A percentile compares a stretch with the other conserved stretches of the same genome.
These are phyloP conservation scores for Acanthamoeba royreba DNA, from an alignment of 208 protist genomes.

Conservation along the genomic window DNA sequence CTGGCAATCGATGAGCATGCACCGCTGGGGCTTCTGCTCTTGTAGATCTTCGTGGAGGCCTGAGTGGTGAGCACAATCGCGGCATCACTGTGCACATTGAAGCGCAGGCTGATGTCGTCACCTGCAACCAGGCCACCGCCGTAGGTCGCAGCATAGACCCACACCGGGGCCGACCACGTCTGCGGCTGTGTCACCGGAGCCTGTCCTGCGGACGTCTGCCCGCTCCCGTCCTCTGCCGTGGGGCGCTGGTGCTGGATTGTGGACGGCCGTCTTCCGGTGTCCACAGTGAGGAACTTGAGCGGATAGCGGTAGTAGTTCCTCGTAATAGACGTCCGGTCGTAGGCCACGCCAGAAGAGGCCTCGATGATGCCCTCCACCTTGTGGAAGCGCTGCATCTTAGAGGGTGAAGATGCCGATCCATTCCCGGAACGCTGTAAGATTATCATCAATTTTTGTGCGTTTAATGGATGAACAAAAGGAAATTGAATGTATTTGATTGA, in stretches of 20 bases:
- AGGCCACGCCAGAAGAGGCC: background rate
- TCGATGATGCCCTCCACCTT: background rate
- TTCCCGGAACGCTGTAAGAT: no score
- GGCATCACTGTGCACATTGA: background rate
- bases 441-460: no score
- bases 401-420: no score
- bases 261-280: background rate
- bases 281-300: background rate
- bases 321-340: background rate
- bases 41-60: slow-evolving; percentile 12
- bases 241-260: no score
- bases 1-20: background rate
- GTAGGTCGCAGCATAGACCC: background rate
- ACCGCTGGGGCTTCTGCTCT: background rate
- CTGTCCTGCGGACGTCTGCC: background rate
- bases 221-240: background rate
- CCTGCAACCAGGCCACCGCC: background rate
- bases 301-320: background rate
- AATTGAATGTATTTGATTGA: no score
- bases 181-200: no score
- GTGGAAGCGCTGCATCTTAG: background rate
- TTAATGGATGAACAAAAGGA: no score
- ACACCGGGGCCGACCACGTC: background rate
- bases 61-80: background rate
- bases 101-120: background rate